Conservation (phyloP, 2,329 filamentous ascomycete species). For the Xylaria sp. region DNA sequence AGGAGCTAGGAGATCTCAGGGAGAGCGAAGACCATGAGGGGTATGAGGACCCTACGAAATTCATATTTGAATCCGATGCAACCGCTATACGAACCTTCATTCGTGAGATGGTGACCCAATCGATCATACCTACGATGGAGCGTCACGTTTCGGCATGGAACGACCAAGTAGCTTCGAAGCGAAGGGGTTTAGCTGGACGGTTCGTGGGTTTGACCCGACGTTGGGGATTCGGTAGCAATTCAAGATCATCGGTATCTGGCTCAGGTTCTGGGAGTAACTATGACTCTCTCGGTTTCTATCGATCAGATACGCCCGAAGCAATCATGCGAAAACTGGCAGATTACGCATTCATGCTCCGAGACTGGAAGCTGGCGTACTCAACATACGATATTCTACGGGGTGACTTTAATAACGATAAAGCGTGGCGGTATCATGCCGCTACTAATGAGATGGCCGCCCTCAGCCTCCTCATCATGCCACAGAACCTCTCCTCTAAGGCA, state of each 20-base stretch:
- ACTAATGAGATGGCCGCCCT: conserved; percentile 95
- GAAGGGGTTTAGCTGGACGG: conserved; percentile 89
- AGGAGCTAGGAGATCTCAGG: conserved; percentile 82
- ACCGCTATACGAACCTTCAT: conserved; percentile 90
- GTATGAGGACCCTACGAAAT: conserved; percentile 76
- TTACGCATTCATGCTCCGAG: conserved; percentile 95
- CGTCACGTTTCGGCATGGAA: conserved; percentile 93
- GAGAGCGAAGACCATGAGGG: conserved; percentile 75
- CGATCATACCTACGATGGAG: conserved; percentile 96
- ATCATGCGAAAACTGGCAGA: conserved; percentile 94
- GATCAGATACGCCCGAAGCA: conserved; percentile 85
- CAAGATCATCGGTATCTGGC: conserved; percentile 68
- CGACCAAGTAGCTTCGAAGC: conserved; percentile 91
- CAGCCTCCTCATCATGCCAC: conserved; percentile 81
- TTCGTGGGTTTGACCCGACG: conserved; percentile 94
- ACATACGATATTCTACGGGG: conserved; percentile 90
- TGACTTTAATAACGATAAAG: conserved; percentile 95
- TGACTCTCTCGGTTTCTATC: conserved; percentile 83
- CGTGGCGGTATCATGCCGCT: conserved; percentile 94
- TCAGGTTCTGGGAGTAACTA: conserved; percentile 72
- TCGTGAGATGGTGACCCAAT: conserved; percentile 94
- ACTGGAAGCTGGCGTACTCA: conserved; percentile 92
- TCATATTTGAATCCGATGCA: conserved; percentile 92
- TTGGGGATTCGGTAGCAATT: conserved; percentile 82
- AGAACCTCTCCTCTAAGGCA: conserved; percentile 76